Base-by-base conservation (phyloP, 2,329 filamentous ascomycete species). In the Exophiala aquamarina region DNA sequence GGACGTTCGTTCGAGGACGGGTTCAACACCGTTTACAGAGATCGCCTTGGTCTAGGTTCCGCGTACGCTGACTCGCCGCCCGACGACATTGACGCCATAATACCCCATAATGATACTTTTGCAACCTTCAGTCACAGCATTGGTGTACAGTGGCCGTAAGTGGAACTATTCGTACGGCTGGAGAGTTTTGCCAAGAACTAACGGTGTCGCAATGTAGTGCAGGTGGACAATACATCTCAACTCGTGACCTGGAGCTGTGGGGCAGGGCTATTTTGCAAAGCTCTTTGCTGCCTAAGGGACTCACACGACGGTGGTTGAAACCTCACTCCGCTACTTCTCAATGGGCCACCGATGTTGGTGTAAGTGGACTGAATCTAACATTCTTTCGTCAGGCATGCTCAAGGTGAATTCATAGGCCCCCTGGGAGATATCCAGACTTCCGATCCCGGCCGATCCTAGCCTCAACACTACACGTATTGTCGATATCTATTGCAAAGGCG, bases 251-350 rank as follows among this genome's bases (percentile, higher is more conserved):
- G 42, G 64, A 68, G 1, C 54, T 57, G 4, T 59, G 75, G 14
- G 71, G 71, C n/a, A 67, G 67, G 2, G 65, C 68, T 17, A 73
- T 76, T 50, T 61, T 75, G 14, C 57, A 58, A 9, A 68, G 64
- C 15, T 63, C 62, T 0, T 57, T 74, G 1, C 55, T 75, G 0
- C 49, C 64, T 0, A 54, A 63, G 0, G 51, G 60, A 2, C 53
- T 62, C 11, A 74, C 72, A 0, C 63, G 68, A n/a, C 62, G 69
- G 26, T 75, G 73, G 73, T 59, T 76, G 14, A 72, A 72, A 42
- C 73, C 73, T 0, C 70, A 67, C 18, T 46, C 28, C 5, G 14
- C 3, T 50, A 59, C 32, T 64, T 67, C 8, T 64, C 66, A 1
- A 61, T 74, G 1, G 69, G 71, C 6, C 65, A 67, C 6, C 32